Evolutionary conservation across 495 filamentous ascomycete species (phyloP).

Genomic region (Podospora sp.): DNA sequence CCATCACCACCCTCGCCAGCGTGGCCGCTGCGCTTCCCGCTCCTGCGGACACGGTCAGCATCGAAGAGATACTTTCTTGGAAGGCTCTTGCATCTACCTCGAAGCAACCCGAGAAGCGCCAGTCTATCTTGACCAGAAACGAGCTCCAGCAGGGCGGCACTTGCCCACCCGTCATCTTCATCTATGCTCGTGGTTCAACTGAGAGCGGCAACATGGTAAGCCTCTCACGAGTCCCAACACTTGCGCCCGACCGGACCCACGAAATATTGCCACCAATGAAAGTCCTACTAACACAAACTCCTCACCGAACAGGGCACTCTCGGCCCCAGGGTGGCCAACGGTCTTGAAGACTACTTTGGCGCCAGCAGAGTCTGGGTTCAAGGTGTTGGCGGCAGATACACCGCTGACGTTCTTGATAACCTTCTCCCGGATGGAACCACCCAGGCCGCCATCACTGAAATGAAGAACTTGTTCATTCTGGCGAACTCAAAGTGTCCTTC

Average conservation of each 20-base stretch:
- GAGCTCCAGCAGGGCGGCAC: slow-evolving; percentile 22
- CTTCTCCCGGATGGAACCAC: slow-evolving; percentile 39
- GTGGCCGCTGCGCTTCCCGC: slow-evolving; percentile 17
- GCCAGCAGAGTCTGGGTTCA: slow-evolving; percentile 37
- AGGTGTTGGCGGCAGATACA: slow-evolving; percentile 42
- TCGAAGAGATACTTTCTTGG: slow-evolving; percentile 20
- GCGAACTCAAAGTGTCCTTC: slow-evolving; percentile 39
- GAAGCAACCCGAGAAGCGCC: slow-evolving; percentile 16
- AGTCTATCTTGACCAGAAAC: slow-evolving; percentile 12
- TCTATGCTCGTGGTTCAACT: slow-evolving; percentile 49
- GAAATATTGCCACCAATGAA: neutral
- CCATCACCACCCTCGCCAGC: slow-evolving; percentile 11
- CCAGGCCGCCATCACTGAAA: slow-evolving; percentile 38
- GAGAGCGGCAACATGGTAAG: slow-evolving; percentile 54
- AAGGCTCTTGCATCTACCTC: slow-evolving; percentile 9
- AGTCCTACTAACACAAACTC: too few relatives aligned
- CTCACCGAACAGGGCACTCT: slow-evolving; percentile 32
- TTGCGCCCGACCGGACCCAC: neutral
- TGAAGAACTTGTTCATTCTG: slow-evolving; percentile 36
- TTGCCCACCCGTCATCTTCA: slow-evolving; percentile 52
- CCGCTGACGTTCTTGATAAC: slow-evolving; percentile 40
- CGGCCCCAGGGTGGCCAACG: slow-evolving; percentile 36
- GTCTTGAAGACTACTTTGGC: slow-evolving; percentile 34
- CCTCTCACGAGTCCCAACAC: neutral
- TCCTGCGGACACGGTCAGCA: neutral